Evolutionary conservation across 768 basidiomycete genomes (phyloP).

Genomic region (Rhizopogon rudus): DNA sequence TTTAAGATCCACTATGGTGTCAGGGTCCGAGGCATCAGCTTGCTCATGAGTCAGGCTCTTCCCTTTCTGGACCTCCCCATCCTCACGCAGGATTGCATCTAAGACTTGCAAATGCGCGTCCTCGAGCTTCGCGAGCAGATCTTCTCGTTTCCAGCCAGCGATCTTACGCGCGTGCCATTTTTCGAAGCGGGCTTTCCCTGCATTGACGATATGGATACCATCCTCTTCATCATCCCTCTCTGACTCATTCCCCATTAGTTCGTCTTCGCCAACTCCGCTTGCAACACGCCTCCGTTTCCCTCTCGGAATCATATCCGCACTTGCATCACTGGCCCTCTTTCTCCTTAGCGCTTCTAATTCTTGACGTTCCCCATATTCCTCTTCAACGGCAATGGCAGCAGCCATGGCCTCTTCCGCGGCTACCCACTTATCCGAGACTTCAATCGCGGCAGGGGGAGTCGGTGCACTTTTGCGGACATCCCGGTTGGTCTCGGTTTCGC

Average conservation of each 20-base stretch:
- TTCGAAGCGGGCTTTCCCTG: not conserved
- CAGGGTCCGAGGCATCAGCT: constrained; percentile 11
- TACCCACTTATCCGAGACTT: constrained; percentile 32
- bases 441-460: constrained; percentile 22
- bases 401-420: constrained; percentile 30
- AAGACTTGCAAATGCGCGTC: constrained; percentile 26
- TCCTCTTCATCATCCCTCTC: not conserved
- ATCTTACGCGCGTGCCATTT: not conserved
- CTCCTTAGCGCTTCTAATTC: not conserved
- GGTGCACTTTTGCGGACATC: not conserved
- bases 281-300: not conserved
- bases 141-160: constrained; percentile 23
- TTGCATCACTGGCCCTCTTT: constrained; percentile 2
- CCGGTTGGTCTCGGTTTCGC: not conserved
- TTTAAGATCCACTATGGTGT: constrained; percentile 12
- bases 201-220: not conserved
- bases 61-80: constrained; percentile 15
- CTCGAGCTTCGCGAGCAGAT: constrained; percentile 25
- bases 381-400: constrained; percentile 13
- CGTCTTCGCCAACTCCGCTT: constrained; percentile 4
- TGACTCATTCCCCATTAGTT: not conserved
- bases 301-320: constrained; percentile 2
- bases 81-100: constrained; percentile 30
- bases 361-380: constrained; percentile 4
- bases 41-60: constrained; percentile 1